Evolutionary conservation across 208 protist genomes (phyloP).

Genomic region (Naegleria gruberi): DNA sequence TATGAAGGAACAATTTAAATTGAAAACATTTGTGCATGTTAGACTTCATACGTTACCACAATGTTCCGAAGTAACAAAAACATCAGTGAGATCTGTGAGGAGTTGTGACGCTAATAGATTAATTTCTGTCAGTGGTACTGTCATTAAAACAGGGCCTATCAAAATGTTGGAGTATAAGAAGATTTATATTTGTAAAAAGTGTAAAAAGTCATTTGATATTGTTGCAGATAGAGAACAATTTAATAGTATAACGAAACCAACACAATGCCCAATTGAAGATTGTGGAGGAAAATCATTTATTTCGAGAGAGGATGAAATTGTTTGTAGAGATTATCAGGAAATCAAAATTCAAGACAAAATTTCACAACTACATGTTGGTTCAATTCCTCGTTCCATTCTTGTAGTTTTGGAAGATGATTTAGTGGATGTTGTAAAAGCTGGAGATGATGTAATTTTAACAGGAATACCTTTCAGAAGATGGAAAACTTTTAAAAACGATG

Average conservation of each 20-base stretch:
- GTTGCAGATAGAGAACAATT: slow-evolving; percentile 39
- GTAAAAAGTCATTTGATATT: slow-evolving; percentile 36
- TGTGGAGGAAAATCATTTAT: slow-evolving; percentile 2
- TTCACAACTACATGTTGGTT: slow-evolving; percentile 42
- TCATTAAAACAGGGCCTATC: slow-evolving; percentile 42
- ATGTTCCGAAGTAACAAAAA: slow-evolving; percentile 31
- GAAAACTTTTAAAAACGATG: slow-evolving; percentile 22
- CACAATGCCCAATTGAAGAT: slow-evolving; percentile 9
- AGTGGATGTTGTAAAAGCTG: slow-evolving; percentile 62
- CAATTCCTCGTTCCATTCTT: slow-evolving; percentile 53
- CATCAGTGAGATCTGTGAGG: slow-evolving; percentile 35
- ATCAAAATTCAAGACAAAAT: slow-evolving; percentile 66
- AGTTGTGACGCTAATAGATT: slow-evolving; percentile 40
- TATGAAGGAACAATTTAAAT: slow-evolving; percentile 10
- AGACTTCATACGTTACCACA: slow-evolving; percentile 31
- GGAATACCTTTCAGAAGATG: slow-evolving; percentile 35
- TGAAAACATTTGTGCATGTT: slow-evolving; percentile 33
- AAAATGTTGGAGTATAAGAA: slow-evolving; percentile 47
- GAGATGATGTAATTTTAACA: slow-evolving; percentile 58
- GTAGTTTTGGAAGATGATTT: slow-evolving; percentile 60
- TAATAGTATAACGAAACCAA: slow-evolving; percentile 33
- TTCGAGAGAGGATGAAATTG: not conserved
- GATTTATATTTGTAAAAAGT: slow-evolving; percentile 44
- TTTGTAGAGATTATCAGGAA: slow-evolving; percentile 56
- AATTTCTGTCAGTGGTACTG: slow-evolving; percentile 42